A percentile compares a stretch with the other conserved stretches of the same genome.
phyloP scores from a whole-genome alignment of 495 filamentous ascomycete genomes.

The Hypoxylon intermedium region DNA sequence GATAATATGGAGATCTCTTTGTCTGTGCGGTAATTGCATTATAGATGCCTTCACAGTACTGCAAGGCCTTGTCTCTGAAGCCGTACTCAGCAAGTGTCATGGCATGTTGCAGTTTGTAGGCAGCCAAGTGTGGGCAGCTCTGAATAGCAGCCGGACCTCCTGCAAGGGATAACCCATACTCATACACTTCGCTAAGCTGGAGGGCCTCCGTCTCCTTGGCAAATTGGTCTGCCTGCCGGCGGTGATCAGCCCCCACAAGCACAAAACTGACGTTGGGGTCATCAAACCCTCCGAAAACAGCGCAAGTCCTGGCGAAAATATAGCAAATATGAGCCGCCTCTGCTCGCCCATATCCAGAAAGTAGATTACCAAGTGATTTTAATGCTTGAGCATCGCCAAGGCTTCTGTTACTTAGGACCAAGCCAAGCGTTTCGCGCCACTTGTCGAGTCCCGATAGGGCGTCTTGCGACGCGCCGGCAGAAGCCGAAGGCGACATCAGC shows the following conservation, averaged over 20 bases:
- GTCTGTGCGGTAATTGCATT: slow-evolving; percentile 82
- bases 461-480: slow-evolving; percentile 69
- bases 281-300: slow-evolving; percentile 81
- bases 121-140: slow-evolving; percentile 80
- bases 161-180: slow-evolving; percentile 77
- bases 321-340: slow-evolving; percentile 93
- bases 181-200: slow-evolving; percentile 89
- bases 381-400: slow-evolving; percentile 78
- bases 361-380: slow-evolving; percentile 77
- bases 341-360: slow-evolving; percentile 84
- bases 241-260: slow-evolving; percentile 83
- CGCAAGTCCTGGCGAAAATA: slow-evolving; percentile 62
- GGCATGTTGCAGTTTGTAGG: slow-evolving; percentile 89
- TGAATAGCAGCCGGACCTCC: slow-evolving; percentile 59
- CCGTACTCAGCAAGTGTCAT: slow-evolving; percentile 83
- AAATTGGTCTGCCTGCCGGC: slow-evolving; percentile 67
- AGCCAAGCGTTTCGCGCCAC: slow-evolving; percentile 88
- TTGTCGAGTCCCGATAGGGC: slow-evolving; percentile 84
- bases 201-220: slow-evolving; percentile 82
- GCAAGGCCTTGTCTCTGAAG: slow-evolving; percentile 78
- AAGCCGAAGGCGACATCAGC: slow-evolving; percentile 75
- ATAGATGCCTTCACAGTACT: slow-evolving; percentile 88
- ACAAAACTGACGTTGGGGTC: slow-evolving; percentile 80
- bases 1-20: slow-evolving; percentile 81
- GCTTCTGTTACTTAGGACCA: slow-evolving; percentile 87